Evolutionary conservation across 345 rosid genomes (phyloP), one percentile per base, ranked within the genome.

Genomic region (Eucalyptus erythrocorys): DNA sequence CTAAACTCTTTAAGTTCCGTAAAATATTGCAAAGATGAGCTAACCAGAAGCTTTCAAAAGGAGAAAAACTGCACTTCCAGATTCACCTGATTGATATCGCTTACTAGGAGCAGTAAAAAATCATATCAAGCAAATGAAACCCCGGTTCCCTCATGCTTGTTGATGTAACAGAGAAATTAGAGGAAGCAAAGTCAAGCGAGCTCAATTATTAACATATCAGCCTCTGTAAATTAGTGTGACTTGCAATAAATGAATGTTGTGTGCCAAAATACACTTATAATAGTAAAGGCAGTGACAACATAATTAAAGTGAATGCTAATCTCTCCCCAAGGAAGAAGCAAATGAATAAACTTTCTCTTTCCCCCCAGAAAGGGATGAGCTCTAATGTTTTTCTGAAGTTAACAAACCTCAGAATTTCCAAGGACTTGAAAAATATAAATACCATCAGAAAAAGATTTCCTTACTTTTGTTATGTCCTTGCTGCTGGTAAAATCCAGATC

Each of bases 401-500:
- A 40, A 42, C 42, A 76, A 40, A 40, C 24, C 47, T 40, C 30
- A 21, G 5, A 76, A 40, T 76, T 76, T 76, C 8, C 84, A 37
- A 76, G 84, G 19, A 53, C 64, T 51, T 51, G 43, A 30, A 34
- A 53, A 37, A 71, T 71, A 71, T 66, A 66, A 40, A 27, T 42
- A 40, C 55, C n/a, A 30, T 27, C 19, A 27, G 30, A 49, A 48
- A 50, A n/a, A 57, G 48, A 57, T 64, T 48, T 68, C 86, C 85
- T 55, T 55, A 96, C 99, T 96, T 96, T 97, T 64, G 97, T 86
- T 90, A 96, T 93, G 57, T 93, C 93, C 89, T 93, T 95, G 87
- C 99, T 97, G 87, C 94, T 92, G 17, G 97, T 93, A 88, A 97
- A 95, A 92, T 96, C 99, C 81, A 97, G 95, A 88, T 97, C 99